Conservation (phyloP, 495 filamentous ascomycete species). For the Aspergillus affinis region DNA sequence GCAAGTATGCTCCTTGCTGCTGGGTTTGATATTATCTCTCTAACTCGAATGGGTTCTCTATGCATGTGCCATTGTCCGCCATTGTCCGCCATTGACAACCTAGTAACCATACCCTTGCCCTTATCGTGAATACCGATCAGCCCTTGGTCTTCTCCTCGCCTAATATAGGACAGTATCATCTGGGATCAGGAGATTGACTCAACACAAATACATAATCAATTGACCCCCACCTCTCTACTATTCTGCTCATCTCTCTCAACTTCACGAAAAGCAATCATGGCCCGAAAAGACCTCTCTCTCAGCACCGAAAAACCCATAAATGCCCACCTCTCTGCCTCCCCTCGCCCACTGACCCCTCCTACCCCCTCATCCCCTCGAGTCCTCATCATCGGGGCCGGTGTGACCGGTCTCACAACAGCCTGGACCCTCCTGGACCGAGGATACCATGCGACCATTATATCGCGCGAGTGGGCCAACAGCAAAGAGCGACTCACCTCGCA, state of each 20-base stretch:
- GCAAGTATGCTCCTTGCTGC: not conserved
- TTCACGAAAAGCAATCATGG: not conserved
- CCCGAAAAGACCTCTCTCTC: not conserved
- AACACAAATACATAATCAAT: not conserved
- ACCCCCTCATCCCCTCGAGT: slow-evolving; percentile 4
- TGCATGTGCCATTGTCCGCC: not conserved
- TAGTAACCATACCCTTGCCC: not conserved
- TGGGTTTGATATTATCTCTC: not conserved
- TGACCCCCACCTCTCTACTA: not conserved
- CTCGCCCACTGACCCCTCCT: not conserved
- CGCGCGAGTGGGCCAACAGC: slow-evolving; percentile 43
- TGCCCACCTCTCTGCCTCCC: not conserved
- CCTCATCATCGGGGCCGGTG: slow-evolving; percentile 48
- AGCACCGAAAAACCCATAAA: not conserved
- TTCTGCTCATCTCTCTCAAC: not conserved
- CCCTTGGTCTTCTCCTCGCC: not conserved
- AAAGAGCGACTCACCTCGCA: slow-evolving; percentile 49
- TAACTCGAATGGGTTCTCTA: not conserved
- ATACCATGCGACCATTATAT: slow-evolving; percentile 48
- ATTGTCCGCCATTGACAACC: not conserved
- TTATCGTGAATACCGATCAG: not conserved
- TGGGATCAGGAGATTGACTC: not conserved
- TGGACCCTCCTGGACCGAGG: slow-evolving; percentile 51
- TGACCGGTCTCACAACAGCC: slow-evolving; percentile 42
- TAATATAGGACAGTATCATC: not conserved